Base-by-base conservation (phyloP, 2,329 filamentous ascomycete species). In the Escovopsis weberi region DNA sequence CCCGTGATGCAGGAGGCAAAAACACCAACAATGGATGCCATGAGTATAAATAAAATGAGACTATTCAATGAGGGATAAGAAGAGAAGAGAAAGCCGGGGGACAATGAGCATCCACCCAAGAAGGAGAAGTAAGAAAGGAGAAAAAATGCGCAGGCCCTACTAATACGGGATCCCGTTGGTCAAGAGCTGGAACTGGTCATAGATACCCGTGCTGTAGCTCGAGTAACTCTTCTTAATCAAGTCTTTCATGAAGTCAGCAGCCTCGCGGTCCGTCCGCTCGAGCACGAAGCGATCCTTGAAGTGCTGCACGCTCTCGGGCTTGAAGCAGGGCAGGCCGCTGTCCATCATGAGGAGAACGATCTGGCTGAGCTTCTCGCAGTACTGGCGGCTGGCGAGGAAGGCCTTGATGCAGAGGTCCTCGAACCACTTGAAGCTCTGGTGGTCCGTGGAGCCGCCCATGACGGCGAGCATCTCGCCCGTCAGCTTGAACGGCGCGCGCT, bases 381-480 rank as follows among this genome's bases (percentile, higher is more conserved):
- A 85, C 50, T 84, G 87, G 10, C 91, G 74, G 34, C 79, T 80
- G 4, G 88, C 89, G 36, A 98, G 69, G 71, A 95, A 99, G 1
- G 88, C 82, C 66, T 98, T 98, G 59, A 98, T 75, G 55, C 86
- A 93, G 34, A 99, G 74, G 59, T 95, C 89, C 64, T 98, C 91
- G 54, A 99, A 99, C 76, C 85, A 91, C 50, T 81, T 81, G 69
- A 94, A 99, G 12, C 86, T 72, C 61, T 96, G 89, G 41, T 88
- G 84, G 36, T 82, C 79, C 3, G 78, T 82, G 43, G 73, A 80
- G 45, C 88, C 88, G 42, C 91, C 89, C 89, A 99, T 96, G 53
- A 99, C 91, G n/a, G 88, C 85, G 46, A 98, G 75, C 93, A 98
- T 98, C 60, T 99, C 91, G 7, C 79, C 75, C 1, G 91, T 98